Conservation (phyloP, 345 rosid species). For the Anastatica hierochuntica region DNA sequence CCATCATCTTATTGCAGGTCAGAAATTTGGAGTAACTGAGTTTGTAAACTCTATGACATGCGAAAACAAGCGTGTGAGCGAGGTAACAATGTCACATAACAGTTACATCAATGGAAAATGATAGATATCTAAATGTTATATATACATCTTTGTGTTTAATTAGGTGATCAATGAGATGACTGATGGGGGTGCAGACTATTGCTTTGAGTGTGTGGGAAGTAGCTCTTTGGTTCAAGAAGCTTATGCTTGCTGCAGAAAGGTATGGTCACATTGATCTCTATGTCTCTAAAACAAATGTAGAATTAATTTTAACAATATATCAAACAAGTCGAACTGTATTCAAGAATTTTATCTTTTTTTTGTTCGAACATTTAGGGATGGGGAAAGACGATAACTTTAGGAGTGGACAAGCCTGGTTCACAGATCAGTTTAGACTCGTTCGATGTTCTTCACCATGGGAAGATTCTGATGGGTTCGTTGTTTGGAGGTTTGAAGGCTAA, state of each 20-base stretch:
- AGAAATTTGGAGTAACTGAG: constrained; percentile 60
- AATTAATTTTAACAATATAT: not conserved
- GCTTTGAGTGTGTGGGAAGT: constrained; percentile 70
- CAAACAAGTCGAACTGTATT: not conserved
- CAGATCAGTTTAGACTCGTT: constrained; percentile 33
- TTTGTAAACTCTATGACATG: constrained; percentile 45
- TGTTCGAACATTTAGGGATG: constrained; percentile 46
- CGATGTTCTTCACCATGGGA: constrained; percentile 55
- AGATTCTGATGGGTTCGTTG: constrained; percentile 47
- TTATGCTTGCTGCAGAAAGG: constrained; percentile 62
- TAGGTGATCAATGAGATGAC: constrained; percentile 62
- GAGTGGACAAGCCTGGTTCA: constrained; percentile 68
- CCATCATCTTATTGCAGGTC: not conserved
- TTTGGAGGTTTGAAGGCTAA: constrained; percentile 85
- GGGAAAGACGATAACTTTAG: constrained; percentile 76
- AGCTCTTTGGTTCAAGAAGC: constrained; percentile 55
- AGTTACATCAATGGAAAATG: not conserved
- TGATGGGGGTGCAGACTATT: constrained; percentile 69
- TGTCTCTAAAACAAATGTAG: not conserved
- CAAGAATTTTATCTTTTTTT: not conserved
- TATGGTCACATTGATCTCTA: constrained; percentile 8
- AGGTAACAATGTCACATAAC: constrained; percentile 32
- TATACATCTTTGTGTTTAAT: not conserved
- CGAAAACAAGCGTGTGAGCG: constrained; percentile 43
- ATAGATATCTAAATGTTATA: not conserved